Conservation (phyloP, 441 rosid species). For the Bocquillonia castaneifolia region DNA sequence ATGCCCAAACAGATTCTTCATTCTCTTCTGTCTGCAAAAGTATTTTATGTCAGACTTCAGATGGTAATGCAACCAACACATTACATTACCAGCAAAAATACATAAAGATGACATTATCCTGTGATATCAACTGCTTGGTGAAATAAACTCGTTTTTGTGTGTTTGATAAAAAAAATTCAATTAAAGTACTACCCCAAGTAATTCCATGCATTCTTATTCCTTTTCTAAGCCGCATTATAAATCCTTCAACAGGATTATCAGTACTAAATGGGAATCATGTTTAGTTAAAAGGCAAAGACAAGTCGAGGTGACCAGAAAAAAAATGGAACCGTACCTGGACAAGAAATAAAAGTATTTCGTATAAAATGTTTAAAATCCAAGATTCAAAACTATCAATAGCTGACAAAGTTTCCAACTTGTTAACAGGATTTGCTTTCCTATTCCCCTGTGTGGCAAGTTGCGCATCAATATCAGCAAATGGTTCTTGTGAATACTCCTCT, state of each 20-base stretch:
- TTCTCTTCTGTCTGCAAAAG: conserved; percentile 67
- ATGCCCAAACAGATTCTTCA: conserved; percentile 94
- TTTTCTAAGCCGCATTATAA: background rate
- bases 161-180: background rate
- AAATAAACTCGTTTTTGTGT: background rate
- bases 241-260: background rate
- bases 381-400: conserved; percentile 80
- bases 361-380: conserved; percentile 87
- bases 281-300: background rate
- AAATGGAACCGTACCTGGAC: conserved; percentile 65
- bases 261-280: background rate
- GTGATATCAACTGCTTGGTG: background rate
- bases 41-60: conserved; percentile 18
- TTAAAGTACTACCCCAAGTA: background rate
- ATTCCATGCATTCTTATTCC: background rate
- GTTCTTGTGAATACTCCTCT: conserved; percentile 73
- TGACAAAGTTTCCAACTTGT: conserved; percentile 47
- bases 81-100: background rate
- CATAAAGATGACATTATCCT: background rate
- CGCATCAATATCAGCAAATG: conserved; percentile 55
- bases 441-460: conserved; percentile 51
- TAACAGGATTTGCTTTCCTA: conserved; percentile 42
- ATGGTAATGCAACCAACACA: conserved; percentile 6
- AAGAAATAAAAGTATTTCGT: conserved; percentile 88
- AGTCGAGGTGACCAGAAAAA: background rate